Evolutionary conservation across 225 moss, liverwort and hornwort genomes (phyloP).

Genomic region (Ulota crispa): DNA sequence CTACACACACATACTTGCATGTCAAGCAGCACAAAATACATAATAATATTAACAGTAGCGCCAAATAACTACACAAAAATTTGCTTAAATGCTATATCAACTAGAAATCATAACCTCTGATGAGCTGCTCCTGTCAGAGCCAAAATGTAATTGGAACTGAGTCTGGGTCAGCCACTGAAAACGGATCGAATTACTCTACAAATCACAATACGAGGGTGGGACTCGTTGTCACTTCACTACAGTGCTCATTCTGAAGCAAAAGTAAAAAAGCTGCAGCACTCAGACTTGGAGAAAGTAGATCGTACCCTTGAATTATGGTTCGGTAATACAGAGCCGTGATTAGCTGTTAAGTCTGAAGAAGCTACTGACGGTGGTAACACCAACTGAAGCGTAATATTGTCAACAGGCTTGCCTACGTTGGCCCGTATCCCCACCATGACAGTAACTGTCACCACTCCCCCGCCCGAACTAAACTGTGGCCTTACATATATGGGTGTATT

Average conservation of each 20-base stretch:
- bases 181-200: neutral
- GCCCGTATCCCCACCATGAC: conserved; percentile 85
- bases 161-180: neutral
- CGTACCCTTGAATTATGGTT: conserved; percentile 78
- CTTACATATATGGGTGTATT: conserved; percentile 92
- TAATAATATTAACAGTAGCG: neutral
- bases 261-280: conserved; percentile 3
- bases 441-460: conserved; percentile 77
- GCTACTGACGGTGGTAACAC: conserved; percentile 79
- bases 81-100: neutral
- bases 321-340: conserved; percentile 77
- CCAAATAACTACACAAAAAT: neutral
- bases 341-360: conserved; percentile 77
- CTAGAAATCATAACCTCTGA: neutral
- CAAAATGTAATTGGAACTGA: neutral
- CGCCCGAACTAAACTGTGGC: conserved; percentile 86
- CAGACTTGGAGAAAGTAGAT: neutral
- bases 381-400: conserved; percentile 76
- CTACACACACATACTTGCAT: neutral
- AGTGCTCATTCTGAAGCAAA: neutral
- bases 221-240: neutral
- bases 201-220: neutral
- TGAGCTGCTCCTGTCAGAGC: neutral
- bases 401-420: conserved; percentile 88
- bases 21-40: neutral